Percentiles rank a stretch among this genome's conserved stretches.
These are phyloP conservation scores for Apostasia ramifera DNA, from an alignment of 106 monocot genomes.

Conservation along the genomic window DNA sequence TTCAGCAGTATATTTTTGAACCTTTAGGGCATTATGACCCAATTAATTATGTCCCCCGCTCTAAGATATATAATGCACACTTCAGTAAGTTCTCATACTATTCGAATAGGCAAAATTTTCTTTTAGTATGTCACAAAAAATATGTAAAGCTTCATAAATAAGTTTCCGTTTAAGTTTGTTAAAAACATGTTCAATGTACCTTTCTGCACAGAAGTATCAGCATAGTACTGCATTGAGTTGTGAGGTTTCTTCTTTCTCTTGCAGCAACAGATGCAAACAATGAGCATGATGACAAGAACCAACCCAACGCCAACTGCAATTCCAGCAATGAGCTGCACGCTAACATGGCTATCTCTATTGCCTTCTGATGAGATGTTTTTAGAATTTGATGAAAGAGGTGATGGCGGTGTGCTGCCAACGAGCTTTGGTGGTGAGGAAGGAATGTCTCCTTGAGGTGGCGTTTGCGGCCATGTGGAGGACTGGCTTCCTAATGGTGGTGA, in stretches of 20 bases:
- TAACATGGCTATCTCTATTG: neutral
- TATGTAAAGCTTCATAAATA: too few species aligned
- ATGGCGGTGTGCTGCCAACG: neutral
- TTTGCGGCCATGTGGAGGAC: neutral
- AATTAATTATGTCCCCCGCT: too few species aligned
- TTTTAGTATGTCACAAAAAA: too few species aligned
- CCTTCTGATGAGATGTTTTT: neutral
- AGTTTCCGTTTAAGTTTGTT: too few species aligned
- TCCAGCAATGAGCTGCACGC: constrained; percentile 25
- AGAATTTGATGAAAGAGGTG: neutral
- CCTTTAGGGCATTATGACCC: too few species aligned
- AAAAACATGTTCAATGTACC: constrained; percentile 7
- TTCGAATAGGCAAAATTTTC: too few species aligned
- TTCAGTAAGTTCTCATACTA: too few species aligned
- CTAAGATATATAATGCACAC: too few species aligned
- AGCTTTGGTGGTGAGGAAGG: constrained; percentile 4
- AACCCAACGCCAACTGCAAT: constrained; percentile 27
- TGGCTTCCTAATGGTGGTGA: constrained; percentile 1
- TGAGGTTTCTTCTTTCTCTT: constrained; percentile 35
- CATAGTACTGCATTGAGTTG: constrained; percentile 34
- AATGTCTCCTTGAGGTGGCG: constrained; percentile 8
- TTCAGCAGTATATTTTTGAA: too few species aligned
- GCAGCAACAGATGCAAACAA: constrained; percentile 31
- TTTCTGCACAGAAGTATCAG: constrained; percentile 34
- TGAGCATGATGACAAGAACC: constrained; percentile 31